These are phyloP conservation scores for Xylaria telfairii DNA, from an alignment of 495 filamentous ascomycete genomes.

Conservation along the genomic window DNA sequence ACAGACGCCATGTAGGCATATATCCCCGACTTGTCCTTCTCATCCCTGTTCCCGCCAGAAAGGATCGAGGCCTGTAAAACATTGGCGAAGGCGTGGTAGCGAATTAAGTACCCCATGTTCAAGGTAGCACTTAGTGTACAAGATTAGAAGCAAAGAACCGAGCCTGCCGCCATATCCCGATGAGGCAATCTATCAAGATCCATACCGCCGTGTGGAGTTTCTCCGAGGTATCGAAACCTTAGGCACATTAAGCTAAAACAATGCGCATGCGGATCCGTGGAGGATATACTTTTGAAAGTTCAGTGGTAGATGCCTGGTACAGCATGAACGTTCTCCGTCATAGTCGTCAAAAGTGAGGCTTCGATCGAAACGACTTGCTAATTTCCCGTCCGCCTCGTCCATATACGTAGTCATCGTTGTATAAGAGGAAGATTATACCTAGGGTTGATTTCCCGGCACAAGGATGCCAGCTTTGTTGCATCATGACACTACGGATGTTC, in stretches of 20 bases:
- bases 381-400: background rate
- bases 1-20: constrained; percentile 4
- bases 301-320: background rate
- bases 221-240: background rate
- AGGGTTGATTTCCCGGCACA: background rate
- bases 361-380: background rate
- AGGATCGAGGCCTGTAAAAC: constrained; percentile 10
- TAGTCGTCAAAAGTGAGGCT: background rate
- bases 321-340: background rate
- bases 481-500: constrained; percentile 1
- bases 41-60: constrained; percentile 6
- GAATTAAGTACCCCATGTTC: constrained; percentile 10
- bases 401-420: background rate
- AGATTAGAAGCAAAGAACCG: constrained; percentile 1
- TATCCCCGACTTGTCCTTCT: background rate
- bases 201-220: constrained; percentile 10
- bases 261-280: background rate
- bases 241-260: background rate
- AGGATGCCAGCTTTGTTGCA: background rate
- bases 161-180: constrained; percentile 19
- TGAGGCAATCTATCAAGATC: constrained; percentile 4
- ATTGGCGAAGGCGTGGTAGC: background rate
- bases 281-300: background rate
- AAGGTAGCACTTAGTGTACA: background rate
- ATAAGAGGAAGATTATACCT: background rate